A percentile compares a stretch with the other conserved stretches of the same genome.
phyloP scores from a whole-genome alignment of 2,329 filamentous ascomycete species.

The Scedosporium aurantiacum region DNA sequence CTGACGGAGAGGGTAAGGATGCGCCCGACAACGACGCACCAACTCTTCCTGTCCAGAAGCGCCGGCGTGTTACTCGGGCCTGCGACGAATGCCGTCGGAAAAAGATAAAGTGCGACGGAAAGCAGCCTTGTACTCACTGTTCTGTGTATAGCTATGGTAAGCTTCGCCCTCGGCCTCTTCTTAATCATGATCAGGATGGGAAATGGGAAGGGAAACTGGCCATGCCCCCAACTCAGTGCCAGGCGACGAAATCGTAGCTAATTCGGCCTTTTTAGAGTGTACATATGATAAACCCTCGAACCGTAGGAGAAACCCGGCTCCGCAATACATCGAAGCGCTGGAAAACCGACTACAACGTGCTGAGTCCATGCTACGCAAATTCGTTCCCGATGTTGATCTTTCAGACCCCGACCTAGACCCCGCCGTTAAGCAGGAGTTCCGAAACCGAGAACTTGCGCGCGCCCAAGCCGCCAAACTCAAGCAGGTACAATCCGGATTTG shows the following conservation, averaged over 20 bases:
- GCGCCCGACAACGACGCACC: constrained; percentile 20
- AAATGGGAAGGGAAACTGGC: neutral
- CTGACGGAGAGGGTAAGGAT: constrained; percentile 26
- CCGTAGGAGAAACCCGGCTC: constrained; percentile 76
- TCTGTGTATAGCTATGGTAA: constrained; percentile 97
- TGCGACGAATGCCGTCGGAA: constrained; percentile 77
- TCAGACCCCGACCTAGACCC: constrained; percentile 76
- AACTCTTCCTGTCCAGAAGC: constrained; percentile 59
- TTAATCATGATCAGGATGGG: neutral
- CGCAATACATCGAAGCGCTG: constrained; percentile 84
- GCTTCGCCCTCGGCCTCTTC: constrained; percentile 14
- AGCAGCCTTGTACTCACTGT: constrained; percentile 87
- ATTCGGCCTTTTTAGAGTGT: constrained; percentile 51
- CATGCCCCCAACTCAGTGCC: neutral
- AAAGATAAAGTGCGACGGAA: constrained; percentile 81
- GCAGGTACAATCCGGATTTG: neutral
- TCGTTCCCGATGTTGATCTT: constrained; percentile 75
- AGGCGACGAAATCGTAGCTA: too few relatives aligned
- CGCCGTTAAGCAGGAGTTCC: constrained; percentile 59
- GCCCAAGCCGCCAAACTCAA: constrained; percentile 26
- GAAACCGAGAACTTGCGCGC: constrained; percentile 41
- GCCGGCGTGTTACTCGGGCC: constrained; percentile 66
- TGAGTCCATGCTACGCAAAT: constrained; percentile 65
- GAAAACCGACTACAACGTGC: constrained; percentile 75
- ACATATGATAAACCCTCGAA: constrained; percentile 95